Percentiles rank a stretch among this genome's conserved stretches.
Evolutionary conservation across 106 monocot species (phyloP).

Genomic region (Dendrobium officinale): DNA sequence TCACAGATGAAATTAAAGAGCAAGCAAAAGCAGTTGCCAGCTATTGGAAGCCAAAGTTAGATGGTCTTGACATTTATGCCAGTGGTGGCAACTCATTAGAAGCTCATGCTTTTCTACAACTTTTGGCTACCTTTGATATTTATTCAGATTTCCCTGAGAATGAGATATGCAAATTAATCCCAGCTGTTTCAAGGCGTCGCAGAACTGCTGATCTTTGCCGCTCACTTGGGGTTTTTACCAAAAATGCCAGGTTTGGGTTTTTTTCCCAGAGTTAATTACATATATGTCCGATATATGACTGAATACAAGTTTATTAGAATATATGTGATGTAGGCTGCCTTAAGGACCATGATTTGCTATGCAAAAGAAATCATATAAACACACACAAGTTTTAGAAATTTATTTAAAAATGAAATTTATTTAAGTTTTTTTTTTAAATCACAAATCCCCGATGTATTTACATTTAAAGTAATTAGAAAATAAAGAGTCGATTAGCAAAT

Average conservation of each 20-base stretch:
- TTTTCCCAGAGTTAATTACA: not conserved
- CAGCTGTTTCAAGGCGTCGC: constrained; percentile 71
- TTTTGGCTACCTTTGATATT: constrained; percentile 73
- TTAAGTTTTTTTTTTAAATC: too few species aligned
- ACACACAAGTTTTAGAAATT: not conserved
- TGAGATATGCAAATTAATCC: constrained; percentile 74
- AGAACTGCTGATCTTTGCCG: constrained; percentile 66
- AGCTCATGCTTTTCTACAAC: constrained; percentile 87
- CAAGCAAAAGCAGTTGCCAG: constrained; percentile 64
- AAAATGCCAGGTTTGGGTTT: constrained; percentile 68
- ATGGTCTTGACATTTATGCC: constrained; percentile 46
- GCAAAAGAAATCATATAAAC: not conserved
- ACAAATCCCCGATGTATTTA: too few species aligned
- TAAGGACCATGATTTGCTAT: not conserved
- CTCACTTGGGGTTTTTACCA: constrained; percentile 55
- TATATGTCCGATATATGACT: not conserved
- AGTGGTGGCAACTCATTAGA: constrained; percentile 82
- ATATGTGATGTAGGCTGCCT: not conserved
- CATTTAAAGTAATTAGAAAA: too few species aligned
- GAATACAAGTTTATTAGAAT: not conserved
- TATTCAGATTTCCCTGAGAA: constrained; percentile 52
- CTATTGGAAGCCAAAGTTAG: constrained; percentile 73
- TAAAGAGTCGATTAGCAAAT: too few species aligned
- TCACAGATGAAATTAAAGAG: constrained; percentile 40
- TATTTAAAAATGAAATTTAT: too few species aligned